phyloP scores from a whole-genome alignment of 768 basidiomycete species.

The Kockovaella imperatae region DNA sequence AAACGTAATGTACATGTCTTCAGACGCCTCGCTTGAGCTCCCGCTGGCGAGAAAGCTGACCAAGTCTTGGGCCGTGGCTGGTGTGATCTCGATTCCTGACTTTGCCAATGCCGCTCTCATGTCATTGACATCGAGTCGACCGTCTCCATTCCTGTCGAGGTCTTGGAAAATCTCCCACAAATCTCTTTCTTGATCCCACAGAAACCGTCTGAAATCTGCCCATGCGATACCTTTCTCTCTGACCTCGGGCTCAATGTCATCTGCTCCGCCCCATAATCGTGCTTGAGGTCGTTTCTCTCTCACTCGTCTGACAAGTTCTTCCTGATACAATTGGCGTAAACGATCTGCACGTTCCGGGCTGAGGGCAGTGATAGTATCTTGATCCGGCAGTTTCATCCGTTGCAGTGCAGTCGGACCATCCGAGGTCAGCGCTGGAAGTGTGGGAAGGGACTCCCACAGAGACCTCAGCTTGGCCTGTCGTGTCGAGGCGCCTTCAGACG shows the following conservation, averaged over 20 bases:
- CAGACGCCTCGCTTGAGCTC: constrained; percentile 43
- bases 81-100: constrained; percentile 66
- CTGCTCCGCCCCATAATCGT: constrained; percentile 41
- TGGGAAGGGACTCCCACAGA: constrained; percentile 40
- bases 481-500: constrained; percentile 32
- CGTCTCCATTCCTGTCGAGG: constrained; percentile 82
- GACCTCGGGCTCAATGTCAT: constrained; percentile 34
- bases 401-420: constrained; percentile 28
- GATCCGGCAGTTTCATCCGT: constrained; percentile 33
- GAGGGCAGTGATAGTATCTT: constrained; percentile 43
- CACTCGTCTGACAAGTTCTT: constrained; percentile 57
- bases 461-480: constrained; percentile 38
- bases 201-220: constrained; percentile 43
- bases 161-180: constrained; percentile 89
- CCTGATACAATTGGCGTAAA: constrained; percentile 64
- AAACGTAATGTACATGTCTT: constrained; percentile 60
- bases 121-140: constrained; percentile 63
- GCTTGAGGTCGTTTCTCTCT: constrained; percentile 36
- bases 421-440: constrained; percentile 15
- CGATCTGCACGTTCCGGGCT: constrained; percentile 56
- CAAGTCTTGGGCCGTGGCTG: constrained; percentile 68
- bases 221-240: constrained; percentile 41
- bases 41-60: constrained; percentile 69
- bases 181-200: constrained; percentile 51
- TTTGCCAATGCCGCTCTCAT: constrained; percentile 58